These are phyloP conservation scores for Fraxinus platypoda DNA, from an alignment of 305 asterid genomes.

Conservation along the genomic window DNA sequence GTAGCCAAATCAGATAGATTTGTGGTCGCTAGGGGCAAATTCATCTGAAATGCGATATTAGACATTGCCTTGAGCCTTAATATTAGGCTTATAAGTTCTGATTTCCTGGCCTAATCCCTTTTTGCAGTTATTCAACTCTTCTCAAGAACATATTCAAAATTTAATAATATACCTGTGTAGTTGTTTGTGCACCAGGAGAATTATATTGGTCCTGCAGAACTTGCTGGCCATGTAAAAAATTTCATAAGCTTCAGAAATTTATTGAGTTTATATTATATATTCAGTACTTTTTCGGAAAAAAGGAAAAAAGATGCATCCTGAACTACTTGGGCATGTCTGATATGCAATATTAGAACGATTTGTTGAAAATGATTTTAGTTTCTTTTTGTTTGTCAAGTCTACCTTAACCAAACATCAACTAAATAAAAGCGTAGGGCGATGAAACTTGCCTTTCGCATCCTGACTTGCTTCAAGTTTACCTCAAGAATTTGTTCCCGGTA, in stretches of 20 bases:
- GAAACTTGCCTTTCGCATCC: constrained; percentile 56
- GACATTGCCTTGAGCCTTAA: background rate
- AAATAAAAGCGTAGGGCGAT: background rate
- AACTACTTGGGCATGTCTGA: background rate
- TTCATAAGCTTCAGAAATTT: background rate
- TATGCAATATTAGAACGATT: background rate
- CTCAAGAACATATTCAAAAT: background rate
- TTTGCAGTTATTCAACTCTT: background rate
- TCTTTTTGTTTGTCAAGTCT: background rate
- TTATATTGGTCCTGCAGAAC: constrained; percentile 51
- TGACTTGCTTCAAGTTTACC: constrained; percentile 61
- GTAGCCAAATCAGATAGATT: constrained; percentile 40
- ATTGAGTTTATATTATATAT: background rate
- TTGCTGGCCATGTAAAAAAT: constrained; percentile 38
- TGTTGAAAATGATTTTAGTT: background rate
- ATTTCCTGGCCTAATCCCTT: background rate
- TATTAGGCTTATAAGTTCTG: background rate
- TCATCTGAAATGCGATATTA: constrained; percentile 40
- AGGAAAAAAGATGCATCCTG: background rate
- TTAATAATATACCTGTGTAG: constrained; percentile 46
- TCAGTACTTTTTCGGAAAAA: background rate
- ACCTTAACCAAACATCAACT: background rate
- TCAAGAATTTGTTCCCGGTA: constrained; percentile 71
- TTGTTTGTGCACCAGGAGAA: constrained; percentile 43
- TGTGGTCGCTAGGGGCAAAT: constrained; percentile 33